Evolutionary conservation across 2,329 filamentous ascomycete species (phyloP).

Genomic region (Fusarium vanettenii): DNA sequence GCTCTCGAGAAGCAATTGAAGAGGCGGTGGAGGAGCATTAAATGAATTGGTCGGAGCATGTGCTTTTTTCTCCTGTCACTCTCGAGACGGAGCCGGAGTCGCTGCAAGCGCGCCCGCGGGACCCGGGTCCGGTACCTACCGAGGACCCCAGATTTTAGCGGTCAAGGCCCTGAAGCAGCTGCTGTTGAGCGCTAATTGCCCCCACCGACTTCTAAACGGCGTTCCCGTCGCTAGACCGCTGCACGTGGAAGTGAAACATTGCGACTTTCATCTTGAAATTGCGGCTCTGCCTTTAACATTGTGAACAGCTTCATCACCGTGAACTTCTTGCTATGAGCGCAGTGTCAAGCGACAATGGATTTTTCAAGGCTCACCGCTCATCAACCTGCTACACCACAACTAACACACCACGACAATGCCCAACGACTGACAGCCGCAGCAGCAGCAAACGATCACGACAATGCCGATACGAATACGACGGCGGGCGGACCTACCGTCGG

Average conservation of each 20-base stretch:
- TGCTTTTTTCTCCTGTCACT: constrained; percentile 24
- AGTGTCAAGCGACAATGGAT: constrained; percentile 3
- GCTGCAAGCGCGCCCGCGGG: constrained; percentile 14
- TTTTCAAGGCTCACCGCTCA: not conserved
- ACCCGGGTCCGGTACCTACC: constrained; percentile 23
- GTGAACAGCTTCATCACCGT: not conserved
- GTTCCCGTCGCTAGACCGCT: not conserved
- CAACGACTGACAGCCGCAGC: not conserved
- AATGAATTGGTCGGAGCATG: constrained; percentile 18
- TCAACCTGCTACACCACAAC: constrained; percentile 19
- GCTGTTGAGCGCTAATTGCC: not conserved
- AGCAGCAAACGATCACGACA: not conserved
- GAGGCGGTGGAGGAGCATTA: constrained; percentile 21
- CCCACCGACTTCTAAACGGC: not conserved
- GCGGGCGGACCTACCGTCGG: constrained; percentile 28
- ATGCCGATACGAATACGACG: constrained; percentile 41
- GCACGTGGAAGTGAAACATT: constrained; percentile 6
- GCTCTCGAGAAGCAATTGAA: constrained; percentile 12
- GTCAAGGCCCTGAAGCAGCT: constrained; percentile 33
- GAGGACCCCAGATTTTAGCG: constrained; percentile 29
- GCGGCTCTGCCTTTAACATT: constrained; percentile 5
- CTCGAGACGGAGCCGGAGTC: constrained; percentile 18
- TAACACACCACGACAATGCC: constrained; percentile 1
- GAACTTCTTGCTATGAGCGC: not conserved
- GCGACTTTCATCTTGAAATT: not conserved